phyloP scores from a whole-genome alignment of 768 basidiomycete species.

The Cyclocybe cylindracea region DNA sequence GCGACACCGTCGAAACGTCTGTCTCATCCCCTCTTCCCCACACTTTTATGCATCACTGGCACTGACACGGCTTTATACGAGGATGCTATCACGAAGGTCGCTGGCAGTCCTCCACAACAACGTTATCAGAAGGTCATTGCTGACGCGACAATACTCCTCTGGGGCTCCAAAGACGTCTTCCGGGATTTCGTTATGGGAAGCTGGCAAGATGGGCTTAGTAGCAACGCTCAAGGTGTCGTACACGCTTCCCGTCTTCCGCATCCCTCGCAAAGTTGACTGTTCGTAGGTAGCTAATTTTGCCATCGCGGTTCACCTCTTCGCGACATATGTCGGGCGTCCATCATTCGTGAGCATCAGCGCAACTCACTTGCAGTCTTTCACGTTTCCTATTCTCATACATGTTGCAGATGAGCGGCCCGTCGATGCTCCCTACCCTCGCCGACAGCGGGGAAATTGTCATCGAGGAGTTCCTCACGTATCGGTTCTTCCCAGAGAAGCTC shows the following conservation, averaged over 20 bases:
- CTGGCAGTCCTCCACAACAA: too few relatives aligned
- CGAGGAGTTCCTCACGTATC: conserved; percentile 59
- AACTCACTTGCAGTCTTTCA: conserved; percentile 1
- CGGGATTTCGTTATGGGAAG: too few relatives aligned
- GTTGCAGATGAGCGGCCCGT: conserved; percentile 66
- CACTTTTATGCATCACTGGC: too few relatives aligned
- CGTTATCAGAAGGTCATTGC: too few relatives aligned
- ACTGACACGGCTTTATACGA: too few relatives aligned
- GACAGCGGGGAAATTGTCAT: conserved; percentile 59
- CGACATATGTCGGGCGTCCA: conserved; percentile 58
- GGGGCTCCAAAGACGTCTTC: too few relatives aligned
- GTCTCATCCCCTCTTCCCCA: too few relatives aligned
- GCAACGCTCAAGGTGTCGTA: conserved; percentile 12
- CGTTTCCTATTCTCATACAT: conserved; percentile 1
- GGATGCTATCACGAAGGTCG: too few relatives aligned
- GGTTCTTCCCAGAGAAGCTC: conserved; percentile 50
- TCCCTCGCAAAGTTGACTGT: too few relatives aligned
- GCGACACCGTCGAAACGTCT: too few relatives aligned
- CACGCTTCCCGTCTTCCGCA: conserved; percentile 6
- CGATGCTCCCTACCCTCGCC: conserved; percentile 80
- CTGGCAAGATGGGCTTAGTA: too few relatives aligned
- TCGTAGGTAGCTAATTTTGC: conserved; percentile 52
- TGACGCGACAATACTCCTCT: too few relatives aligned
- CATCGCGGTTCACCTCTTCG: conserved; percentile 63
- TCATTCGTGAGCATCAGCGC: conserved; percentile 43